phyloP scores from a whole-genome alignment of 1,139 yeast species.

The Torulaspora pretoriensis region DNA sequence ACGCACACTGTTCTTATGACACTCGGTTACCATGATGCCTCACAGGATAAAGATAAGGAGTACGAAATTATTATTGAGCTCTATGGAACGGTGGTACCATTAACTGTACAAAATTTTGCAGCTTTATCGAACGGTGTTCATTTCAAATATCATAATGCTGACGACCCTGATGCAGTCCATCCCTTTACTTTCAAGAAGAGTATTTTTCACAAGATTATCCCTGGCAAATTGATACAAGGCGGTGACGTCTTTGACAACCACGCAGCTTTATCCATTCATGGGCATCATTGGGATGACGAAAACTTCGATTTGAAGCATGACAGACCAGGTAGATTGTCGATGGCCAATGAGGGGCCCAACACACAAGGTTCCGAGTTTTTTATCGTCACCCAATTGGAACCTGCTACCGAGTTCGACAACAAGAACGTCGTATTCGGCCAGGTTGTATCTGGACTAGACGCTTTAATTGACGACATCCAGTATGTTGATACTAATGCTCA shows the following conservation, averaged over 20 bases:
- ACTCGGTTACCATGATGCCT: conserved; percentile 25
- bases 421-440: conserved; percentile 74
- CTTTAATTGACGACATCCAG: conserved; percentile 48
- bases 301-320: conserved; percentile 60
- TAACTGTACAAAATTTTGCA: conserved; percentile 64
- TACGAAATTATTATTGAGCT: conserved; percentile 55
- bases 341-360: conserved; percentile 75
- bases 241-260: conserved; percentile 84
- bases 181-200: conserved; percentile 56
- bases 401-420: conserved; percentile 65
- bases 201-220: conserved; percentile 62
- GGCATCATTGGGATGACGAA: conserved; percentile 63
- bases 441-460: conserved; percentile 60
- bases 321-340: conserved; percentile 64
- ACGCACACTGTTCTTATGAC: conserved; percentile 27
- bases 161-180: conserved; percentile 46
- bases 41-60: conserved; percentile 15
- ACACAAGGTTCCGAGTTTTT: conserved; percentile 74
- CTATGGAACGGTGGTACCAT: conserved; percentile 69
- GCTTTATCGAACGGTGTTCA: conserved; percentile 51
- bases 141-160: conserved; percentile 40
- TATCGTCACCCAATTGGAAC: conserved; percentile 54
- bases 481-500: conserved; percentile 42
- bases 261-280: conserved; percentile 75
- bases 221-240: conserved; percentile 68